A percentile compares a stretch with the other conserved stretches of the same genome.
Evolutionary conservation across 73 alveolate species (phyloP).

Genomic region (Paramecium octaurelia): DNA sequence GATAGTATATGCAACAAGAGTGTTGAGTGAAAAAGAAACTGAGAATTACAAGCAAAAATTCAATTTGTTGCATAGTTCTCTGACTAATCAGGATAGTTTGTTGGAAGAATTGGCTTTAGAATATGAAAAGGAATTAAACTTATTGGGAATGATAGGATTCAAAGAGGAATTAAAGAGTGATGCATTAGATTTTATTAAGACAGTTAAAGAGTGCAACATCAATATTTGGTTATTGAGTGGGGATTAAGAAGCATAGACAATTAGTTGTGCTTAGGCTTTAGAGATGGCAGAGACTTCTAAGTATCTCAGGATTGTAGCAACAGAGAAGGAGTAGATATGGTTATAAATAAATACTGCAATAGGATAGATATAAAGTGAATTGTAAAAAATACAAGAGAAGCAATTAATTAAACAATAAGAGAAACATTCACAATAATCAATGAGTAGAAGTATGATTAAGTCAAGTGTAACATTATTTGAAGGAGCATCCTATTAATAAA

Average conservation of each 20-base stretch:
- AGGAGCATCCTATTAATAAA: not conserved
- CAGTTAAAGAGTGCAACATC: constrained; percentile 21
- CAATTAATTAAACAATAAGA: not conserved
- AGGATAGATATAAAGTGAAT: not conserved
- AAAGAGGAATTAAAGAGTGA: constrained; percentile 52
- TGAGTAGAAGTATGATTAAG: not conserved
- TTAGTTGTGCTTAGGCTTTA: constrained; percentile 46
- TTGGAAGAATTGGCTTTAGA: constrained; percentile 39
- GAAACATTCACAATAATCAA: not conserved
- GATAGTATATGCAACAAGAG: constrained; percentile 53
- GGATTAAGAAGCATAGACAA: constrained; percentile 37
- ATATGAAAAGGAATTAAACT: constrained; percentile 14
- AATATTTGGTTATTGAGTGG: constrained; percentile 48
- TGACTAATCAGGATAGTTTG: constrained; percentile 18
- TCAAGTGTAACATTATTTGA: not conserved
- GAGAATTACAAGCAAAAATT: not conserved
- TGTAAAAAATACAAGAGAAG: not conserved
- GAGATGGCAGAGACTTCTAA: not conserved
- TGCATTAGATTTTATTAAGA: constrained; percentile 16
- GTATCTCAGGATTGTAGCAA: not conserved
- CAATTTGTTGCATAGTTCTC: constrained; percentile 27
- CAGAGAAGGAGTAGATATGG: not conserved
- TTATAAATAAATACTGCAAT: constrained; percentile 9
- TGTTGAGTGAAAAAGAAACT: not conserved
- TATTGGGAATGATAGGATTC: constrained; percentile 57